Conservation (phyloP, 176 grass and related monocot species). For the Zea mays region Zm-B73-REFERENCE-NAM-5.0 NC_050101.1:28086001-28086500, state of each 20-base stretch:
- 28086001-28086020: neutral
- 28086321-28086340: neutral
- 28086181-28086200: neutral
- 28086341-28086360: neutral
- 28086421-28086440: neutral
- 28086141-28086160: neutral
- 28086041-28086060: neutral
- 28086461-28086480: neutral
- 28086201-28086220: neutral
- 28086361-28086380: neutral
- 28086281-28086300: neutral
- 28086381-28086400: neutral
- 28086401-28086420: neutral
- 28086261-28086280: neutral
- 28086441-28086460: neutral
- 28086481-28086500: neutral
- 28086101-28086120: neutral
- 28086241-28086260: neutral
- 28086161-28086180: neutral
- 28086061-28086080: neutral
- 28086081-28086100: neutral
- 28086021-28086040: neutral
- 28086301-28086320: conserved; percentile 5
- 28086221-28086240: neutral
- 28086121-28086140: neutral